A percentile compares a stretch with the other conserved stretches of the same genome.
Evolutionary conservation across 2,329 filamentous ascomycete species (phyloP).

Genomic region (Cytospora schulzeri): DNA sequence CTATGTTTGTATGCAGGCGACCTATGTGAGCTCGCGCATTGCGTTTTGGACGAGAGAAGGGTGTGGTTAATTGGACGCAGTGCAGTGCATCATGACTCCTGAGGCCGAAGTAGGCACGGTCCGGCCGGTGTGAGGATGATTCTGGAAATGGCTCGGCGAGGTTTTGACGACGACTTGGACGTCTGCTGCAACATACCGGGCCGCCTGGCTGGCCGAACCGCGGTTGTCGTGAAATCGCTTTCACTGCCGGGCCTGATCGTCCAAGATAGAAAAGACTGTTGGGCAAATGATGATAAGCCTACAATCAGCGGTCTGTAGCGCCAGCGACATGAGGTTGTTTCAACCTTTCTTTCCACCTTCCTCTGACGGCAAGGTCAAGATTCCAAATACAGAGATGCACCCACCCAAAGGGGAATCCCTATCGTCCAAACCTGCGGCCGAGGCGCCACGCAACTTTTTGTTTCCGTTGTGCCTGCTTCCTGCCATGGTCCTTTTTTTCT

Average conservation of each 20-base stretch:
- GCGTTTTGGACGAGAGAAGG: not conserved
- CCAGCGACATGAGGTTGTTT: not conserved
- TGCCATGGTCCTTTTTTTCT: slow-evolving; percentile 6
- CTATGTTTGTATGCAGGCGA: not conserved
- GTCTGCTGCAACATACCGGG: too few relatives aligned
- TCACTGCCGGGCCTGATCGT: not conserved
- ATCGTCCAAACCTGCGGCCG: not conserved
- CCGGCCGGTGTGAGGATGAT: not conserved
- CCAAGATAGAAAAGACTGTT: not conserved
- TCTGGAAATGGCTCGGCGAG: not conserved
- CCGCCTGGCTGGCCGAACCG: not conserved
- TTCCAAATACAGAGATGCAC: not conserved
- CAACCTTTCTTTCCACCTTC: not conserved
- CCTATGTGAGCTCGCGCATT: not conserved
- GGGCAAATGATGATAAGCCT: not conserved
- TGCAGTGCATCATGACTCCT: not conserved
- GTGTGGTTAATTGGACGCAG: not conserved
- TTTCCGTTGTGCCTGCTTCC: not conserved
- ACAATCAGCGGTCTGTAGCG: not conserved
- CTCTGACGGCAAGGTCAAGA: not conserved
- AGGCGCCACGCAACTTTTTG: not conserved
- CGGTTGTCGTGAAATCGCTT: not conserved
- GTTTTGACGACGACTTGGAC: not conserved
- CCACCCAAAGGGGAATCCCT: not conserved
- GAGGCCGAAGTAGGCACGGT: not conserved